These are phyloP conservation scores for Symbiodinium pilosum DNA, from an alignment of 73 alveolate genomes.

Conservation along the genomic window DNA sequence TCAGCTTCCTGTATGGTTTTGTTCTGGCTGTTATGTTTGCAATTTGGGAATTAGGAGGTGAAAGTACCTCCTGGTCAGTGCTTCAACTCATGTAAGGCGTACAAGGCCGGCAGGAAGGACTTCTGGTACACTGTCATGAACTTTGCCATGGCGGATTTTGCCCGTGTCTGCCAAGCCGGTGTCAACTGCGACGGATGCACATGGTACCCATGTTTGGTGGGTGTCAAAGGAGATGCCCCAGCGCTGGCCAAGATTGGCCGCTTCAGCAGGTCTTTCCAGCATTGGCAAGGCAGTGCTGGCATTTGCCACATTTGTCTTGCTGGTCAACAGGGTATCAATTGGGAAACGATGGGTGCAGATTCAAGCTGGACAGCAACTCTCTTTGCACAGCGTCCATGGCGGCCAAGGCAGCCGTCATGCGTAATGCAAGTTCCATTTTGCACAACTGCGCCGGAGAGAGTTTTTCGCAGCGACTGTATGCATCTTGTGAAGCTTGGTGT, in stretches of 20 bases:
- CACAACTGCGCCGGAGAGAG: neutral
- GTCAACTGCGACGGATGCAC: neutral
- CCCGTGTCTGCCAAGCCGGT: neutral
- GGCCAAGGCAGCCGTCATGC: neutral
- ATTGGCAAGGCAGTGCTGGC: neutral
- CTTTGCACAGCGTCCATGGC: neutral
- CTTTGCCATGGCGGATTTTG: neutral
- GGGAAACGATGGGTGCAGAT: neutral
- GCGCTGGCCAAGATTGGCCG: neutral
- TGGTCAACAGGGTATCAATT: neutral
- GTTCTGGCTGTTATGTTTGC: too few relatives aligned
- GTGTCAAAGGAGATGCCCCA: neutral
- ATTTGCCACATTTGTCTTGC: neutral
- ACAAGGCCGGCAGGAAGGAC: neutral
- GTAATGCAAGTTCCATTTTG: neutral
- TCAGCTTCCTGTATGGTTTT: too few relatives aligned
- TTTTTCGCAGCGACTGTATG: neutral
- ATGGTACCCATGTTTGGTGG: neutral
- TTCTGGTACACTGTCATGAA: neutral
- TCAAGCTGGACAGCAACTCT: neutral
- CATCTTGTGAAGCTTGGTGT: neutral
- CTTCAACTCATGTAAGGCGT: too few relatives aligned
- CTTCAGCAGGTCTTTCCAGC: neutral
- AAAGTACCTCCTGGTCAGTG: too few relatives aligned
- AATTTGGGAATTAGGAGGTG: too few relatives aligned